phyloP scores from a whole-genome alignment of 2,329 filamentous ascomycete species.

The Colletotrichum chrysophilum region DNA sequence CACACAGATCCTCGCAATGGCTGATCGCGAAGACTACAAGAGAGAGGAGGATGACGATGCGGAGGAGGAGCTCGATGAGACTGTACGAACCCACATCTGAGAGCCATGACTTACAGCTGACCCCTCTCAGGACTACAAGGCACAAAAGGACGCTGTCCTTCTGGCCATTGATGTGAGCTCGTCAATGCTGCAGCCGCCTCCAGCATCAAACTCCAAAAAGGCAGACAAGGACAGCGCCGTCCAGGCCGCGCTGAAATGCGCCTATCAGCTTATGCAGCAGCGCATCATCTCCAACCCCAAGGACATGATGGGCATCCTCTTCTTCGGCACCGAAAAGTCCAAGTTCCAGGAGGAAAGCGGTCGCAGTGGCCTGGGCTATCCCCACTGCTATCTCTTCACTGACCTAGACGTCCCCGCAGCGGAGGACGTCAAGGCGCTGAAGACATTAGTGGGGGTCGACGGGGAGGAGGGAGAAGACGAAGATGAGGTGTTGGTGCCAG shows the following conservation, averaged over 20 bases:
- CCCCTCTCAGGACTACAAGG: constrained; percentile 75
- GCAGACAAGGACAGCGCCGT: constrained; percentile 79
- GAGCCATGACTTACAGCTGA: constrained; percentile 9
- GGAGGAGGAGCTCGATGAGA: constrained; percentile 63
- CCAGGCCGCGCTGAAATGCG: constrained; percentile 88
- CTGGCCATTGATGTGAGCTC: constrained; percentile 92
- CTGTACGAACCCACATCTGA: constrained; percentile 41
- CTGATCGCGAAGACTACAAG: constrained; percentile 49
- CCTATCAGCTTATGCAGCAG: constrained; percentile 95
- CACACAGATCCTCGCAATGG: constrained; percentile 27
- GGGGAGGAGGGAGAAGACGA: constrained; percentile 80
- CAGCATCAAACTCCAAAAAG: constrained; percentile 72
- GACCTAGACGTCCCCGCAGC: constrained; percentile 89
- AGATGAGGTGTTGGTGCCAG: constrained; percentile 71
- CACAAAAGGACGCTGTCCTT: constrained; percentile 95
- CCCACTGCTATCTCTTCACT: constrained; percentile 89
- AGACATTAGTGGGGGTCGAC: constrained; percentile 77
- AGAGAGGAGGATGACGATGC: constrained; percentile 70
- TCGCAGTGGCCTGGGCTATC: constrained; percentile 70
- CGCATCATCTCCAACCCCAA: constrained; percentile 96
- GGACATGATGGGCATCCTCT: constrained; percentile 94
- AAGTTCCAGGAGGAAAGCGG: constrained; percentile 75
- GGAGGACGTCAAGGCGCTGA: constrained; percentile 82
- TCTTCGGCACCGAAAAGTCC: constrained; percentile 89
- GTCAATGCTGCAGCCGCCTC: constrained; percentile 80